Evolutionary conservation across 495 filamentous ascomycete genomes (phyloP).

Genomic region (Zalerion maritima): DNA sequence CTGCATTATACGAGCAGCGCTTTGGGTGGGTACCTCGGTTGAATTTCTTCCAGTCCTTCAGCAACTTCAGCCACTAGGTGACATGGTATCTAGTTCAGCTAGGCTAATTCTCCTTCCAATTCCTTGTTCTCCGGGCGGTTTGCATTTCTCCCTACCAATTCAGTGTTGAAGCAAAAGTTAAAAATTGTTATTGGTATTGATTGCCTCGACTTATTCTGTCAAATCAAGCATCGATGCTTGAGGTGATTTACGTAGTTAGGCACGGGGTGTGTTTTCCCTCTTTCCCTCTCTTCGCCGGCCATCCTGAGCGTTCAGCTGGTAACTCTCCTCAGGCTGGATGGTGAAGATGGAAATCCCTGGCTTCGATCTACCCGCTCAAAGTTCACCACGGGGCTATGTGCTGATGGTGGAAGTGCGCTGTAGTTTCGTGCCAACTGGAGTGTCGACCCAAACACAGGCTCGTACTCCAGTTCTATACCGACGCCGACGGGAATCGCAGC

Average conservation of each 20-base stretch:
- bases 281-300: not conserved
- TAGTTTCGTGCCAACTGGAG: slow-evolving; percentile 89
- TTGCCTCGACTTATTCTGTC: too few species aligned
- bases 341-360: not conserved
- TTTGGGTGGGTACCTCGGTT: too few species aligned
- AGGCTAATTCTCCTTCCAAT: too few species aligned
- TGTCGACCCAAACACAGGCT: slow-evolving; percentile 63
- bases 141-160: too few species aligned
- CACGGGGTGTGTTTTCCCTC: slow-evolving; percentile 54
- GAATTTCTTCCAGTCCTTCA: too few species aligned
- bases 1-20: too few species aligned
- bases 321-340: slow-evolving; percentile 1
- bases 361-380: slow-evolving; percentile 7
- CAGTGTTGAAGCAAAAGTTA: too few species aligned
- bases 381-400: slow-evolving; percentile 2
- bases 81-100: too few species aligned
- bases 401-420: too few species aligned
- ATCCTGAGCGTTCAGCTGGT: not conserved
- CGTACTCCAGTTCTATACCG: slow-evolving; percentile 49
- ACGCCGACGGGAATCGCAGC: slow-evolving; percentile 74
- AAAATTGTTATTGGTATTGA: not conserved
- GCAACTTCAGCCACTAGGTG: too few species aligned
- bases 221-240: slow-evolving; percentile 22
- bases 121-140: too few species aligned
- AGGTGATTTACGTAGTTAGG: slow-evolving; percentile 72